Evolutionary conservation across 202 grass and related monocot genomes (phyloP).

Genomic region (Zizania palustris): DNA sequence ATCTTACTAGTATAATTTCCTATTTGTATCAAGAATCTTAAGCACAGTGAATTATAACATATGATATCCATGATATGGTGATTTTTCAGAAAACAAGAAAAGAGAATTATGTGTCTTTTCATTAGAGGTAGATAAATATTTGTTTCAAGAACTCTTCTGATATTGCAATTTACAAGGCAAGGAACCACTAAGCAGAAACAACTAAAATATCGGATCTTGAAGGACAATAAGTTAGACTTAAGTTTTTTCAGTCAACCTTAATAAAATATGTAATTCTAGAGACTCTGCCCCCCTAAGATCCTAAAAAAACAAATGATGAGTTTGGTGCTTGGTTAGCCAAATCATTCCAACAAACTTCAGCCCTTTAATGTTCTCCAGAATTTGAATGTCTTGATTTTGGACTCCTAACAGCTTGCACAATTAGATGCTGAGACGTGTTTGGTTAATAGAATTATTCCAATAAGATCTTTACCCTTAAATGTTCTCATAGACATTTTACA

Average conservation of each 20-base stretch:
- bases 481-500: background rate
- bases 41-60: conserved; percentile 5
- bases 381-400: background rate
- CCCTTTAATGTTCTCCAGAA: background rate
- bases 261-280: background rate
- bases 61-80: background rate
- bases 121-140: background rate
- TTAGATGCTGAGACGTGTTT: background rate
- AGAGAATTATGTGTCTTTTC: background rate
- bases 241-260: conserved; percentile 5
- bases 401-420: background rate
- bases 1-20: background rate
- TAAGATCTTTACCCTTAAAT: background rate
- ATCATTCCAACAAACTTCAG: background rate
- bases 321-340: background rate
- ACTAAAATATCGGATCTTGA: background rate
- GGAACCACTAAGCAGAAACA: background rate
- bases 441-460: background rate
- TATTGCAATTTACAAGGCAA: background rate
- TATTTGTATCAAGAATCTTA: conserved; percentile 16
- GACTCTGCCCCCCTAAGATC: background rate
- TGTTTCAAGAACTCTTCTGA: background rate
- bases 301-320: background rate
- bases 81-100: background rate
- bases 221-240: conserved; percentile 9